Conservation (phyloP, 768 basidiomycete genomes). For the Lentinula lateritia region DNA sequence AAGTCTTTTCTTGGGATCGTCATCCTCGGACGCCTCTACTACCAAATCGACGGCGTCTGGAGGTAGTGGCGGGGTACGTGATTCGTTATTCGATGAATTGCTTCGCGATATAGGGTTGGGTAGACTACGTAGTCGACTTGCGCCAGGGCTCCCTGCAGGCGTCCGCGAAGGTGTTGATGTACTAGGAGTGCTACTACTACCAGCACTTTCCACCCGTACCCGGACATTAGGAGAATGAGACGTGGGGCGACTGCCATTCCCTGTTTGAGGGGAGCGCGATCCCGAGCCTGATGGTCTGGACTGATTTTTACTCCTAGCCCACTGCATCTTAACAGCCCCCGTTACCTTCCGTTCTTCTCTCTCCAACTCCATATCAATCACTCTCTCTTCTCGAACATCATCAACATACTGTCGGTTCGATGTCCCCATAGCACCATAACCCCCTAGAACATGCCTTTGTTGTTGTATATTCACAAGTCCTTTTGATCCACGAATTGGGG, state of each 20-base stretch:
- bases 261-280: not conserved
- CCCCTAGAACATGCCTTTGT: constrained; percentile 37
- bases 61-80: constrained; percentile 30
- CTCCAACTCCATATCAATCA: constrained; percentile 5
- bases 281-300: not conserved
- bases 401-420: not conserved
- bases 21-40: constrained; percentile 59
- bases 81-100: constrained; percentile 22
- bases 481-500: constrained; percentile 46
- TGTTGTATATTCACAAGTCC: constrained; percentile 34
- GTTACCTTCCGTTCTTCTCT: not conserved
- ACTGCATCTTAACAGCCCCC: constrained; percentile 6
- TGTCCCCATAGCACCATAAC: constrained; percentile 52
- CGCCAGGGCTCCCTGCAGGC: not conserved
- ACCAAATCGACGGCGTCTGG: constrained; percentile 88
- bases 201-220: constrained; percentile 13
- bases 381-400: not conserved
- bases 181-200: constrained; percentile 19
- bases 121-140: constrained; percentile 14
- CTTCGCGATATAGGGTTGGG: constrained; percentile 26
- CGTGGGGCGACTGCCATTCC: constrained; percentile 8
- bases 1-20: constrained; percentile 43
- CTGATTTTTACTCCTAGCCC: not conserved
- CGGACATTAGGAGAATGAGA: constrained; percentile 15
- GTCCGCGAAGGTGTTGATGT: not conserved